These are phyloP conservation scores for Quercus berberidifolia DNA, from an alignment of 306 rosid genomes.

Conservation along the genomic window DNA sequence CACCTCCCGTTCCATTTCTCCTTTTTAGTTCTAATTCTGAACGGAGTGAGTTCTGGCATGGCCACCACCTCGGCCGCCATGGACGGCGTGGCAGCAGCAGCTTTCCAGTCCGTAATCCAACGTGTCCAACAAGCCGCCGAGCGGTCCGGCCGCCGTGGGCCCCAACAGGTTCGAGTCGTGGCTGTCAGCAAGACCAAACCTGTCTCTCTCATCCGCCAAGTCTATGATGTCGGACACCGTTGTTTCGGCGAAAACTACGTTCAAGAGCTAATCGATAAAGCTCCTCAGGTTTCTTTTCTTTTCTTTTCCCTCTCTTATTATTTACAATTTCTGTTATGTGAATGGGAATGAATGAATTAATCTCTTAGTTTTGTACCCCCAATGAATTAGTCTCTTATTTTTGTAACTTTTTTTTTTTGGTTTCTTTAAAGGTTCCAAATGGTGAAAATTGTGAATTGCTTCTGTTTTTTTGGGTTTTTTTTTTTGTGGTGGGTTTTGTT, in stretches of 20 bases:
- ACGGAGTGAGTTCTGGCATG: constrained; percentile 18
- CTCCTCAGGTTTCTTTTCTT: constrained; percentile 56
- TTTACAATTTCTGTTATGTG: no score
- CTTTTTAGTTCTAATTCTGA: no score
- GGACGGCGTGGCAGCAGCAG: constrained; percentile 38
- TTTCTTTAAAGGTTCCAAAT: neutral
- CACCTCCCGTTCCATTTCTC: no score
- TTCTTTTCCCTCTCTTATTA: no score
- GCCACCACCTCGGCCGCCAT: constrained; percentile 39
- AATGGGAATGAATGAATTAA: no score
- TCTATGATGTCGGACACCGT: constrained; percentile 87
- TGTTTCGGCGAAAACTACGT: constrained; percentile 94
- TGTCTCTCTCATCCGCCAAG: constrained; percentile 54
- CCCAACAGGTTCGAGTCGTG: constrained; percentile 56
- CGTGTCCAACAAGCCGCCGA: constrained; percentile 70
- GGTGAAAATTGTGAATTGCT: neutral
- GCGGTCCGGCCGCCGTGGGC: constrained; percentile 43
- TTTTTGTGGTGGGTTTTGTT: neutral
- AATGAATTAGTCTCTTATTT: no score
- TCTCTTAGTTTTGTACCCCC: no score
- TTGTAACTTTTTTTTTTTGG: neutral
- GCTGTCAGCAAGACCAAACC: constrained; percentile 92
- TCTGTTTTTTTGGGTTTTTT: no score
- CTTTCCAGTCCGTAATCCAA: constrained; percentile 50
- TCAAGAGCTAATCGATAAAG: constrained; percentile 76